These are phyloP conservation scores for Gossypium trilobum DNA, from an alignment of 441 rosid species.

Conservation along the genomic window DNA sequence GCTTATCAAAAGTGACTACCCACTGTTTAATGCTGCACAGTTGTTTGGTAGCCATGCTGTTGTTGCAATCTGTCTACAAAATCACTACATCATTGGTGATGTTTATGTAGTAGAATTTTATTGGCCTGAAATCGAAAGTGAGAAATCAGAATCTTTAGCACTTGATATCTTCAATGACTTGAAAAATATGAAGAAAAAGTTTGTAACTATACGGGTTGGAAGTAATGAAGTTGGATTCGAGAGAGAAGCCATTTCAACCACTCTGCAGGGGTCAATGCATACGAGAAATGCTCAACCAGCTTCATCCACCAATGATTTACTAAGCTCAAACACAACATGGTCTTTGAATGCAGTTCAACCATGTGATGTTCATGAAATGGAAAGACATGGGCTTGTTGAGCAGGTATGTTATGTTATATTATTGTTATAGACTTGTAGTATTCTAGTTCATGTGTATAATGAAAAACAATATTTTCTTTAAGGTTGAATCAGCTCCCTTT, in stretches of 20 bases:
- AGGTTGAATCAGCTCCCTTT: background rate
- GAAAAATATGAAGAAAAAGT: background rate
- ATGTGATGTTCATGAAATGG: background rate
- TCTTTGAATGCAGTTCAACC: background rate
- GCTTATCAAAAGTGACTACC: slow-evolving; percentile 44
- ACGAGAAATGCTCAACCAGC: background rate
- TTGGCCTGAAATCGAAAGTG: too few relatives aligned
- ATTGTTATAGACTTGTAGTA: background rate
- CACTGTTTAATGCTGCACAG: slow-evolving; percentile 68
- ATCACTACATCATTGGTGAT: slow-evolving; percentile 49
- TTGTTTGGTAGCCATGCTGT: slow-evolving; percentile 54
- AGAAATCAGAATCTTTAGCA: background rate
- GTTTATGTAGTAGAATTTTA: slow-evolving; percentile 21
- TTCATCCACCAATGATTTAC: background rate
- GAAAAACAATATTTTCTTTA: background rate
- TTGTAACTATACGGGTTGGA: background rate
- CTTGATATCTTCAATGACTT: background rate
- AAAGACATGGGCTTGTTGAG: background rate
- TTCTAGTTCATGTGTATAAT: background rate
- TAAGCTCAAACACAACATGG: background rate
- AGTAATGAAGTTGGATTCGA: background rate
- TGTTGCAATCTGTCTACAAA: slow-evolving; percentile 67
- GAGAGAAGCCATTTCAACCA: background rate
- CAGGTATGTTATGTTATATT: background rate
- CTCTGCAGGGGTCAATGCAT: too few relatives aligned